Conservation (phyloP, 1,139 yeast genomes). For the Maudiozyma humilis region DNA sequence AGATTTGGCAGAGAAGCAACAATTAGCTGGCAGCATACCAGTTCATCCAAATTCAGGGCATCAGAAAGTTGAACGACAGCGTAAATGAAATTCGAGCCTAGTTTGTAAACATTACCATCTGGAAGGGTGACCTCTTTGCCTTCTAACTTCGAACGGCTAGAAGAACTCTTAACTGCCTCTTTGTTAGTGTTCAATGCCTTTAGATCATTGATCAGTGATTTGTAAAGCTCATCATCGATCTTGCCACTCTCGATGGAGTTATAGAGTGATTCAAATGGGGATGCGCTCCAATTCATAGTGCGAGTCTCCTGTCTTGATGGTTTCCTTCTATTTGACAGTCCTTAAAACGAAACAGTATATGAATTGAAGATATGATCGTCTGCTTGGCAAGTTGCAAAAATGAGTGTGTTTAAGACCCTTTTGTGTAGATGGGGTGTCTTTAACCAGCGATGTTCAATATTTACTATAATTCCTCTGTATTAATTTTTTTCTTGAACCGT, state of each 20-base stretch:
- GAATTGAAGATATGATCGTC: no score
- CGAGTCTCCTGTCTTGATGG: not conserved
- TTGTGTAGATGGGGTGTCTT: not conserved
- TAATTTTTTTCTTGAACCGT: no score
- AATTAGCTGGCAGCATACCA: constrained; percentile 51
- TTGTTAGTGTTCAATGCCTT: constrained; percentile 21
- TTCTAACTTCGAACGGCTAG: constrained; percentile 48
- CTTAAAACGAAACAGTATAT: no score
- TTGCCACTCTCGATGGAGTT: constrained; percentile 23
- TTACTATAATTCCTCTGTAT: not conserved
- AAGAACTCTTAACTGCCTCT: constrained; percentile 36
- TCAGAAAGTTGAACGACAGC: constrained; percentile 48
- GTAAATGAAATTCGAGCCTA: constrained; percentile 47
- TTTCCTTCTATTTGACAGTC: no score
- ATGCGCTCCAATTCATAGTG: constrained; percentile 24
- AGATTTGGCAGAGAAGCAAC: constrained; percentile 30
- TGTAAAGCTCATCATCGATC: constrained; percentile 18
- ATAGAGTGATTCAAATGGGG: constrained; percentile 24
- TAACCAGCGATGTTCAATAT: not conserved
- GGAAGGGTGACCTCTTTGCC: constrained; percentile 44
- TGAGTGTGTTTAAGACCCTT: no score
- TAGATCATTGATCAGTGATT: constrained; percentile 23
- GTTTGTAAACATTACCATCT: constrained; percentile 40
- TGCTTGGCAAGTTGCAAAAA: no score
- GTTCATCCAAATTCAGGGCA: constrained; percentile 61